Conservation (phyloP, 129 eudicot species). For the Artemisia annua region DNA sequence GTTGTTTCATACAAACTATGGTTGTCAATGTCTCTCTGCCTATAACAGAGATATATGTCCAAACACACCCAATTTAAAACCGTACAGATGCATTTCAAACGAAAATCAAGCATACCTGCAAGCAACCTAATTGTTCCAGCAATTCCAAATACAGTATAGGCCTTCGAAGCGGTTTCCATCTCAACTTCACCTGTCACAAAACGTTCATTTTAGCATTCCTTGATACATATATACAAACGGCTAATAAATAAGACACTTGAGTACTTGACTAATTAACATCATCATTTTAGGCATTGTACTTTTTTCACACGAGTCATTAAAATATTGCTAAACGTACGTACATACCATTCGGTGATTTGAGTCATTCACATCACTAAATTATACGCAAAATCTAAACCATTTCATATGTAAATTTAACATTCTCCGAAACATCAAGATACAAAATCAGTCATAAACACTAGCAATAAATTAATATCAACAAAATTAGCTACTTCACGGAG, state of each 20-base stretch:
- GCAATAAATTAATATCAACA: not conserved
- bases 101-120: constrained; percentile 53
- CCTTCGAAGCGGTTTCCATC: constrained; percentile 52
- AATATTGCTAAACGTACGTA: too few relatives aligned
- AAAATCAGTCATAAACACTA: not conserved
- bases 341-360: too few relatives aligned
- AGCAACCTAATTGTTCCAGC: constrained; percentile 93
- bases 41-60: not conserved
- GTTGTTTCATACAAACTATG: too few relatives aligned
- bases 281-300: too few relatives aligned
- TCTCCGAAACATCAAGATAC: not conserved
- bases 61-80: too few relatives aligned
- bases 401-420: too few relatives aligned
- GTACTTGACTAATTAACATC: too few relatives aligned
- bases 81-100: not conserved
- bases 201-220: not conserved
- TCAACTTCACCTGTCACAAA: constrained; percentile 59
- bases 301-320: too few relatives aligned
- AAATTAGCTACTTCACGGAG: not conserved
- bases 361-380: too few relatives aligned
- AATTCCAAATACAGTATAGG: constrained; percentile 69
- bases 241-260: too few relatives aligned
- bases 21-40: not conserved
- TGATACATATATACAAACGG: not conserved
- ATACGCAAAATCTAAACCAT: too few relatives aligned